Conservation (phyloP, 2,329 filamentous ascomycete species). For the Diplocarpon mali region DNA sequence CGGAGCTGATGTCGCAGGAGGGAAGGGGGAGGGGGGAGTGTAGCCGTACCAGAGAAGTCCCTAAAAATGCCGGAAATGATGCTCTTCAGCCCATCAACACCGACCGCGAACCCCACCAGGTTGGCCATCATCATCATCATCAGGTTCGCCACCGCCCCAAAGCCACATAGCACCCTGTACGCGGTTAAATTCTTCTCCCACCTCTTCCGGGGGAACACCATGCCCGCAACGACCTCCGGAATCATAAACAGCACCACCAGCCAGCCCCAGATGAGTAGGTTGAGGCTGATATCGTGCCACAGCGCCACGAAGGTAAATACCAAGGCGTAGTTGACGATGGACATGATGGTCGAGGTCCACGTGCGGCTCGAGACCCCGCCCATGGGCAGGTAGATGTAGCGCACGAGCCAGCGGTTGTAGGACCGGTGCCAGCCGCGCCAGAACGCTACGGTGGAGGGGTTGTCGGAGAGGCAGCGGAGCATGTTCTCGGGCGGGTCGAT, state of each 20-base stretch:
- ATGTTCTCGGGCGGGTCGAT: conserved; percentile 97
- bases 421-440: conserved; percentile 95
- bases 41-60: conserved; percentile 54
- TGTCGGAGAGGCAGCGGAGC: conserved; percentile 91
- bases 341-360: conserved; percentile 39
- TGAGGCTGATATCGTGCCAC: conserved; percentile 94
- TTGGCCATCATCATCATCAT: conserved; percentile 96
- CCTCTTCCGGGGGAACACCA: conserved; percentile 57
- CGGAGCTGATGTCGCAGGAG: not conserved
- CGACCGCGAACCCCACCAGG: conserved; percentile 87
- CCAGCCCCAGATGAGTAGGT: conserved; percentile 93
- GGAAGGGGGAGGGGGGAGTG: not conserved
- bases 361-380: conserved; percentile 53
- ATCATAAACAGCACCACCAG: conserved; percentile 87
- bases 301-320: conserved; percentile 96
- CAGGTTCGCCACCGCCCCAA: conserved; percentile 73
- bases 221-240: conserved; percentile 65
- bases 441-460: conserved; percentile 82
- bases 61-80: conserved; percentile 66
- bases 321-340: conserved; percentile 63
- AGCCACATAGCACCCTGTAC: conserved; percentile 70
- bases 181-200: conserved; percentile 60
- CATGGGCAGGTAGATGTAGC: conserved; percentile 88
- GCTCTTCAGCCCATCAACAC: conserved; percentile 72
- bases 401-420: conserved; percentile 88